Percentiles rank a stretch among this genome's conserved stretches.
phyloP scores from a whole-genome alignment of 179 eudicot species.

The Monotropa hypopitys region DNA sequence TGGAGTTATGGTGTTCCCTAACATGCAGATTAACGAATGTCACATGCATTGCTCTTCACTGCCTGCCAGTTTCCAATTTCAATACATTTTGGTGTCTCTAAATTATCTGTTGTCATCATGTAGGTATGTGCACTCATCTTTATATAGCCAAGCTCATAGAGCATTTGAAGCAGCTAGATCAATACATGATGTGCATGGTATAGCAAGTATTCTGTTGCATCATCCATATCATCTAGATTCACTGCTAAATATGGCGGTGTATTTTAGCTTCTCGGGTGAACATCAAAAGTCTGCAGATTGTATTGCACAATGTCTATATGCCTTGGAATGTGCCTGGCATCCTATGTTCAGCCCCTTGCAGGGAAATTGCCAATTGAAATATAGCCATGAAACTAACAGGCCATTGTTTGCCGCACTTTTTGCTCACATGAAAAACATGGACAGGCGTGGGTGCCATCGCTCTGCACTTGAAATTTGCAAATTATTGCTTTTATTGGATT shows the following conservation, averaged over 20 bases:
- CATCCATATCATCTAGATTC: slow-evolving; percentile 93
- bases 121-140: slow-evolving; percentile 69
- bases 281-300: slow-evolving; percentile 79
- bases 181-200: slow-evolving; percentile 68
- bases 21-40: background rate
- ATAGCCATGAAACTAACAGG: slow-evolving; percentile 61
- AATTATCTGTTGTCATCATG: slow-evolving; percentile 8
- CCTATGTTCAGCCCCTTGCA: slow-evolving; percentile 72
- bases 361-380: slow-evolving; percentile 62
- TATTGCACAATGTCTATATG: slow-evolving; percentile 67
- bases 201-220: slow-evolving; percentile 56
- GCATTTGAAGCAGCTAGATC: slow-evolving; percentile 72
- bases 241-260: slow-evolving; percentile 71
- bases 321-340: slow-evolving; percentile 97
- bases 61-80: background rate
- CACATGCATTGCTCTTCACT: background rate
- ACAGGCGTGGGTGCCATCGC: slow-evolving; percentile 92
- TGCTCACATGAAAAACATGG: slow-evolving; percentile 85
- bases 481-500: slow-evolving; percentile 70
- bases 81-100: background rate
- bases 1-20: background rate
- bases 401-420: slow-evolving; percentile 62
- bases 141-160: slow-evolving; percentile 63
- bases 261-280: slow-evolving; percentile 76
- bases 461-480: slow-evolving; percentile 94